Evolutionary conservation across 768 basidiomycete species (phyloP), one percentile per base, ranked within the genome.

Genomic region (Hygrocybe coccinea): DNA sequence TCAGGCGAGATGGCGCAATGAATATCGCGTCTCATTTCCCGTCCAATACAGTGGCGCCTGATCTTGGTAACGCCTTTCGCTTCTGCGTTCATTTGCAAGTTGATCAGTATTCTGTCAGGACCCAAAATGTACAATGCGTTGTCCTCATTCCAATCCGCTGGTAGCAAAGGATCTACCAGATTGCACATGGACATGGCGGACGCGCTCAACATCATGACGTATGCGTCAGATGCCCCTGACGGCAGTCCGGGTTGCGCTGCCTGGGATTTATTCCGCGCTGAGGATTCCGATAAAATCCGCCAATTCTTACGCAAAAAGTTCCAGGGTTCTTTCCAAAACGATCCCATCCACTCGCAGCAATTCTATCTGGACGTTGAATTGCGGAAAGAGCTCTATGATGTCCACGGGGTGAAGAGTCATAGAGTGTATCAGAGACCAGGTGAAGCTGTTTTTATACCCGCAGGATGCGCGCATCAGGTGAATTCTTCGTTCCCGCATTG

Each of bases 111-210:
- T 19, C 14, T 24, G 6, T 39, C 67, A 85, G 91, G 92, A 2
- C 94, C 94, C 1, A 97, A 95, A 72, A 89, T 95, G 90, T 97
- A 97, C 71, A 94, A 91, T 60, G 90, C 93, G 0, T 84, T 91
- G 73, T 84, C 85, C 9, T 87, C 87, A 3, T 79, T 75, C 38
- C 85, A 88, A 62, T 67, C 70, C 3, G 67, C 74, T 29, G 87
- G 87, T 3, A 88, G 84, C 64, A 86, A 88, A 62, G 93, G 94
- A 1, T 85, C 90, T 19, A 97, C 94, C 9, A 77, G 90, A 55
- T 71, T 97, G 50, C 95, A 97, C 62, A 92, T 95, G 90, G 91
- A 92, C 69, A 91, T 94, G 83, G 89, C 89, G 0, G 93, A 94
- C 62, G 94, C 95, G 4, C 73, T 97, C 58, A 97, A 97, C 67